Percentiles rank a stretch among this genome's conserved stretches.
These are phyloP conservation scores for Raffaelea albimanens DNA, from an alignment of 2,329 filamentous ascomycete species.

Conservation along the genomic window DNA sequence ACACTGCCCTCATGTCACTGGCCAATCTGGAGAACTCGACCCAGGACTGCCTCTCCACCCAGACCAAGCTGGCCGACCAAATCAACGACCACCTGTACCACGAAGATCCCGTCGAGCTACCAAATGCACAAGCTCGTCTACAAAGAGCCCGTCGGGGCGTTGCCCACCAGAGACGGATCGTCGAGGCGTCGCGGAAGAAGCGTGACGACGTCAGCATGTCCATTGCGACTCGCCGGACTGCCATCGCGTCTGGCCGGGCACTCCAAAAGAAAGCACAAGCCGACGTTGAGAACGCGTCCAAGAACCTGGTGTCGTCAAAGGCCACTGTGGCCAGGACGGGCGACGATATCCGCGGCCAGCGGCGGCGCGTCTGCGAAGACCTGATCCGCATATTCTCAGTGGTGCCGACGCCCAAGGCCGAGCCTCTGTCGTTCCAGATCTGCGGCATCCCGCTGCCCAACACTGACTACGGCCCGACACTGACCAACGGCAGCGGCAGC, in stretches of 20 bases:
- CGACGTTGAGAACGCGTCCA: slow-evolving; percentile 52
- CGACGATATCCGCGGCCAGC: slow-evolving; percentile 71
- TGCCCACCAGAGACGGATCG: slow-evolving; percentile 52
- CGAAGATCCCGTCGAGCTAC: slow-evolving; percentile 30
- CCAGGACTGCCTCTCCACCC: slow-evolving; percentile 75
- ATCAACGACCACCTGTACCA: slow-evolving; percentile 53
- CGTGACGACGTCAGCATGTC: slow-evolving; percentile 60
- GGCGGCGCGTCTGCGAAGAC: slow-evolving; percentile 80
- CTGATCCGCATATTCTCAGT: slow-evolving; percentile 74
- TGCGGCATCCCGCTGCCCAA: slow-evolving; percentile 72
- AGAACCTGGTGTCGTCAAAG: slow-evolving; percentile 48
- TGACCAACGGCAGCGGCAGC: slow-evolving; percentile 2
- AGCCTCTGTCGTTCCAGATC: slow-evolving; percentile 74
- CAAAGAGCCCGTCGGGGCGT: slow-evolving; percentile 45
- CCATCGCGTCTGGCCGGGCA: slow-evolving; percentile 56
- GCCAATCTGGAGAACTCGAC: slow-evolving; percentile 85
- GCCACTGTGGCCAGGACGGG: slow-evolving; percentile 45
- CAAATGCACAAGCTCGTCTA: slow-evolving; percentile 39
- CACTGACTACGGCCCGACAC: slow-evolving; percentile 55
- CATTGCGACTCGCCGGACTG: slow-evolving; percentile 53
- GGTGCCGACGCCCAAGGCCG: slow-evolving; percentile 44
- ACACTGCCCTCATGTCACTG: slow-evolving; percentile 79
- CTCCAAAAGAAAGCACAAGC: slow-evolving; percentile 48
- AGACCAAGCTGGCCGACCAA: slow-evolving; percentile 64
- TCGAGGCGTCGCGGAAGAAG: slow-evolving; percentile 51